Evolutionary conservation across 2,329 filamentous ascomycete species (phyloP).

Genomic region (Alternaria angustiovoidea): DNA sequence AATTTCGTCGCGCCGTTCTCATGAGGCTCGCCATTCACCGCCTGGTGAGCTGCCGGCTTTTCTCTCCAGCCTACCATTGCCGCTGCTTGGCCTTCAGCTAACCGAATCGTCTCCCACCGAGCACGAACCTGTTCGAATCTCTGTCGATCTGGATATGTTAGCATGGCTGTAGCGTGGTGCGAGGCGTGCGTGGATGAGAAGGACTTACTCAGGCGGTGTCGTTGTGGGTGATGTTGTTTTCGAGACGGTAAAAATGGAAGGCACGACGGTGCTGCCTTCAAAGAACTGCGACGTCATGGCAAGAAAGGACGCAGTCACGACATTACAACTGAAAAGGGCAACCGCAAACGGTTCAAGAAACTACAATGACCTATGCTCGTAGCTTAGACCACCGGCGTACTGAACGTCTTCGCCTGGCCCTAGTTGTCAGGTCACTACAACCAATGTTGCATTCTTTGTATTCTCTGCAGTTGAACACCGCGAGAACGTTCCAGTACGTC

Average conservation of each 20-base stretch:
- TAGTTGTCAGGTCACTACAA: neutral
- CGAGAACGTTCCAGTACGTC: neutral
- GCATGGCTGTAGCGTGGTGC: constrained; percentile 39
- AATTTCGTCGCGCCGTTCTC: constrained; percentile 35
- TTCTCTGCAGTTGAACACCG: neutral
- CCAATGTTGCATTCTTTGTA: fast-evolving
- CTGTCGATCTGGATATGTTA: constrained; percentile 43
- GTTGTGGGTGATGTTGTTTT: constrained; percentile 16
- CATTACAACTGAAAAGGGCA: neutral
- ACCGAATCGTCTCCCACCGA: constrained; percentile 42
- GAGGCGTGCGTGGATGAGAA: constrained; percentile 10
- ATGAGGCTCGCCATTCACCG: constrained; percentile 12
- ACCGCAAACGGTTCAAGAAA: neutral
- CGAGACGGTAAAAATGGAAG: constrained; percentile 27
- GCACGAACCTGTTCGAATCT: constrained; percentile 46
- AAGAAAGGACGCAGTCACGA: constrained; percentile 5
- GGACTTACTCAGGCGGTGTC: constrained; percentile 25
- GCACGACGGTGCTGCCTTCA: constrained; percentile 15
- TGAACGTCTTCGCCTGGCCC: neutral
- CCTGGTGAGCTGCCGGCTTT: constrained; percentile 26
- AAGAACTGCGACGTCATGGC: constrained; percentile 21
- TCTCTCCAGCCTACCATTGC: constrained; percentile 42
- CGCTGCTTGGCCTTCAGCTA: constrained; percentile 11
- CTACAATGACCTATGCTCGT: neutral
- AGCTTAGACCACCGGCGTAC: neutral